A percentile compares a stretch with the other conserved stretches of the same genome.
Conservation (phyloP, 768 basidiomycete genomes). For the Rubroboletus pulcherrimus region DNA sequence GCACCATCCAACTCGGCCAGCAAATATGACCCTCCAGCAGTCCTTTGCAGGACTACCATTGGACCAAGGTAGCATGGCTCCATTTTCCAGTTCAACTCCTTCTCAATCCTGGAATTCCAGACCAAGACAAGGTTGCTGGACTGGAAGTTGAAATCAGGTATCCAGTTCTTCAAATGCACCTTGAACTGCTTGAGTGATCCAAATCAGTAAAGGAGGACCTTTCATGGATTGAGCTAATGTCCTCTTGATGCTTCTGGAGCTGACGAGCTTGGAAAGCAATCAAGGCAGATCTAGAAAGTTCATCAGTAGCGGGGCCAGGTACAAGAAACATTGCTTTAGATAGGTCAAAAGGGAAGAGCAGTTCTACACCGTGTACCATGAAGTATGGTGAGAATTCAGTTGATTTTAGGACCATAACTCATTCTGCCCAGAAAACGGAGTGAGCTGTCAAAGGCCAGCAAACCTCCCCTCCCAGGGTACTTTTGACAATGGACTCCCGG, state of each 20-base stretch:
- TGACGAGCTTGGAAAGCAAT: not conserved
- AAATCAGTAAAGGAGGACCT: not conserved
- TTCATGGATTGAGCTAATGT: rapidly evolving
- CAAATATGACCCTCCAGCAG: rapidly evolving
- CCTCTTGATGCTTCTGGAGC: not conserved
- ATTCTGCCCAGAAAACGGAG: not conserved
- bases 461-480: not conserved
- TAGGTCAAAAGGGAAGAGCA: constrained; percentile 29
- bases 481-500: not conserved
- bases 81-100: not conserved
- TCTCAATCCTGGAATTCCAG: not conserved
- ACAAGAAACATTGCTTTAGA: constrained; percentile 22
- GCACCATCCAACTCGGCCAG: not conserved
- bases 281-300: rapidly evolving
- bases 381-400: not conserved
- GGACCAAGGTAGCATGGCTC: not conserved
- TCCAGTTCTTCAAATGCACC: not conserved
- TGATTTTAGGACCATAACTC: no score
- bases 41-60: not conserved
- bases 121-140: not conserved
- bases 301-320: not conserved
- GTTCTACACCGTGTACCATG: constrained; percentile 22
- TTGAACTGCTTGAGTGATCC: not conserved
- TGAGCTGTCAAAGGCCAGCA: not conserved
- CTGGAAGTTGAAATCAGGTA: rapidly evolving